These are phyloP conservation scores for Acer campestre DNA, from an alignment of 345 rosid species.

Conservation along the genomic window DNA sequence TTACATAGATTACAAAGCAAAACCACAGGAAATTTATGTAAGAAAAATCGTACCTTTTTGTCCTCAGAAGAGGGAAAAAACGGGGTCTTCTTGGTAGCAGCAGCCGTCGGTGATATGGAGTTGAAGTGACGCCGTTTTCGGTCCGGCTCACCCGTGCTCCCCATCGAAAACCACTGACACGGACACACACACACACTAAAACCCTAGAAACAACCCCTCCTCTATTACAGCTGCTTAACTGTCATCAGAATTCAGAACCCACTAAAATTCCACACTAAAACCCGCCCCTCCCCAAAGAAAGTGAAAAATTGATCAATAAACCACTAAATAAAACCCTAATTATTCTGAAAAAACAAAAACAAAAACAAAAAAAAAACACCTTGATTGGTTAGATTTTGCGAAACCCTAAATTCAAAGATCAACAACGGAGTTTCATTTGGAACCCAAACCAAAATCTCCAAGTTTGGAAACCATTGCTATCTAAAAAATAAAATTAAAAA, in stretches of 20 bases:
- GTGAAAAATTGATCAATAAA: slow-evolving; percentile 2
- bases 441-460: slow-evolving; percentile 6
- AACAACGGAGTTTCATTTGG: not conserved
- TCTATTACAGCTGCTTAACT: slow-evolving; percentile 21
- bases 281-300: not conserved
- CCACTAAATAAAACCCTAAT: slow-evolving; percentile 5
- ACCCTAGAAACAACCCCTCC: slow-evolving; percentile 37
- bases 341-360: not conserved
- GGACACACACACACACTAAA: slow-evolving; percentile 22
- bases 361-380: not conserved
- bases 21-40: not conserved
- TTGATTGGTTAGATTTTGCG: not conserved
- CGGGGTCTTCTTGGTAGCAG: slow-evolving; percentile 68
- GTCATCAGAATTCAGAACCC: slow-evolving; percentile 25
- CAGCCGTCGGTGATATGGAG: slow-evolving; percentile 75
- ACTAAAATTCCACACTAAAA: not conserved
- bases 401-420: slow-evolving; percentile 19
- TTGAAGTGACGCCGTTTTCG: slow-evolving; percentile 80
- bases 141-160: slow-evolving; percentile 92
- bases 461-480: not conserved
- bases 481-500: not conserved
- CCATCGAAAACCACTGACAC: slow-evolving; percentile 48
- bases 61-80: slow-evolving; percentile 74
- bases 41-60: slow-evolving; percentile 54
- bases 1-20: slow-evolving; percentile 6